These are phyloP conservation scores for Dicorynia guianensis DNA, from an alignment of 306 rosid genomes.

Conservation along the genomic window DNA sequence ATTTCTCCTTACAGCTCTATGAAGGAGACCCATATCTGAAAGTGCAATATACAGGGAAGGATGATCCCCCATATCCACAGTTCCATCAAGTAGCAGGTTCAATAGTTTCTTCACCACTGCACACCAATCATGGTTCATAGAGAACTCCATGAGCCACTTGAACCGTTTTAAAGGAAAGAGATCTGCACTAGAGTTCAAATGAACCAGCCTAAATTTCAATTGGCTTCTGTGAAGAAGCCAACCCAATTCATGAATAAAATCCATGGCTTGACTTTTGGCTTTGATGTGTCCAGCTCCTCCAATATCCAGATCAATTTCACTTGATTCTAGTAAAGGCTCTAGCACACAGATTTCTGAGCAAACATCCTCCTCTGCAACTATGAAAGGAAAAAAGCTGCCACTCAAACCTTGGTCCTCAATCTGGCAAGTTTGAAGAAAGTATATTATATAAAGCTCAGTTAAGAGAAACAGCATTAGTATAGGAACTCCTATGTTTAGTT, in stretches of 20 bases:
- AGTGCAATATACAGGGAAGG: conserved; percentile 51
- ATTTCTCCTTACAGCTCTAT: conserved; percentile 65
- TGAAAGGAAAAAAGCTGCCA: conserved; percentile 64
- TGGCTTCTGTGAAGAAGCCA: conserved; percentile 70
- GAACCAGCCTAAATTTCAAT: conserved; percentile 53
- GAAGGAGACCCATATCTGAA: conserved; percentile 63
- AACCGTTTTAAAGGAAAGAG: conserved; percentile 56
- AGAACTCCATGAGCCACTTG: conserved; percentile 52
- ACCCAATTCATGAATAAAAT: conserved; percentile 69
- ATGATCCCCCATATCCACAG: conserved; percentile 49
- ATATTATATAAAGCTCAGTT: too few relatives aligned
- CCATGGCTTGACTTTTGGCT: conserved; percentile 58
- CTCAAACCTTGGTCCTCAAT: conserved; percentile 69
- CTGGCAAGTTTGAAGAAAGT: conserved; percentile 40
- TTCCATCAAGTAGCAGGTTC: conserved; percentile 53
- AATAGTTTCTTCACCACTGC: conserved; percentile 60
- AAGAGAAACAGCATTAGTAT: neutral
- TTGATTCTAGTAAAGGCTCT: conserved; percentile 49
- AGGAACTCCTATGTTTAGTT: too few relatives aligned
- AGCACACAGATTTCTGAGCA: conserved; percentile 64
- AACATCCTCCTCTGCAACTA: conserved; percentile 69
- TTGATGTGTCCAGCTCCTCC: conserved; percentile 27
- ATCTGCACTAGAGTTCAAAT: conserved; percentile 48
- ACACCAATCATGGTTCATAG: conserved; percentile 51
- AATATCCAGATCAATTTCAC: conserved; percentile 25